Percentiles rank a stretch among this genome's conserved stretches.
phyloP scores from a whole-genome alignment of 192 early-diverging fungal species.

The Obelidium mucronatum region DNA sequence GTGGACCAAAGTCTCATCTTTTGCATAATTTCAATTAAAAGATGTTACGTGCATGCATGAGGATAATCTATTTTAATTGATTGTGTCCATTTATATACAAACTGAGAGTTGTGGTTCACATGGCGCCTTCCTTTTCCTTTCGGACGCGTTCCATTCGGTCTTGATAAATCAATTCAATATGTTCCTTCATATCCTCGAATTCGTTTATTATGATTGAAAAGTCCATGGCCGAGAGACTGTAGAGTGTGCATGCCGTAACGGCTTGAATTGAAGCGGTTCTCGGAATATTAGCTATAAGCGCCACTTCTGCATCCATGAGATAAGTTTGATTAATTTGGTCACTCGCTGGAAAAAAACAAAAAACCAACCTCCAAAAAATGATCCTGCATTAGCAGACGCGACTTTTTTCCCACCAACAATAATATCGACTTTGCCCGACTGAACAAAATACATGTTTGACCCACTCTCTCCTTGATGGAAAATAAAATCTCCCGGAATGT shows the following conservation, averaged over 20 bases:
- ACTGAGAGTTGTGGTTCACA: no score
- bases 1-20: no score
- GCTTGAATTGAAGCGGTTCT: constrained; percentile 39
- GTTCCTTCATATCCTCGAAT: constrained; percentile 41
- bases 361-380: constrained; percentile 20
- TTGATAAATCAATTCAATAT: constrained; percentile 46
- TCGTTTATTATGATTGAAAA: constrained; percentile 35
- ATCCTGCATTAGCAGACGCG: constrained; percentile 6
- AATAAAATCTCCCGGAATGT: constrained; percentile 33
- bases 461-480: constrained; percentile 36
- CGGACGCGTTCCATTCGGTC: constrained; percentile 47
- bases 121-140: constrained; percentile 45
- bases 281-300: constrained; percentile 36
- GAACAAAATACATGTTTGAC: constrained; percentile 43
- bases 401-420: constrained; percentile 26
- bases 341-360: not conserved
- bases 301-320: constrained; percentile 17
- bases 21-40: no score
- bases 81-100: no score
- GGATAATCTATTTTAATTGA: no score
- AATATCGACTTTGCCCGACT: constrained; percentile 36
- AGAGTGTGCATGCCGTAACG: constrained; percentile 13
- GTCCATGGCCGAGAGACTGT: constrained; percentile 14
- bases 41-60: no score
- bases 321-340: not conserved